Percentiles rank a stretch among this genome's conserved stretches.
phyloP scores from a whole-genome alignment of 176 grass and related monocot genomes.

The Oryza australiensis region DNA sequence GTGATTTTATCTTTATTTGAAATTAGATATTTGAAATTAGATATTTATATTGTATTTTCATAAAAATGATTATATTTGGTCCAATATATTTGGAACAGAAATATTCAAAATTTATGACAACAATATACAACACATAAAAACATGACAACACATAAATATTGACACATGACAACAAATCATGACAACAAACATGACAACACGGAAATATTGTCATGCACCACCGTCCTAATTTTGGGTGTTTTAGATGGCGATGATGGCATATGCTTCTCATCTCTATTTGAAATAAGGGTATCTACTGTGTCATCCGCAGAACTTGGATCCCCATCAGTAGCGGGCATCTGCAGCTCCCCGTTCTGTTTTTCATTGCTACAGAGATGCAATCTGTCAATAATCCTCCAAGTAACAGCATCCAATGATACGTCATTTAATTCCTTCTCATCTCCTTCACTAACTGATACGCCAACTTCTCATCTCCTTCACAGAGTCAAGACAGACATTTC shows the following conservation, averaged over 20 bases:
- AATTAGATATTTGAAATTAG: too few relatives aligned
- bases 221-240: neutral
- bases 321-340: neutral
- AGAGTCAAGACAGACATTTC: slow-evolving; percentile 41
- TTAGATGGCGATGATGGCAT: neutral
- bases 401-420: slow-evolving; percentile 61
- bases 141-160: too few relatives aligned
- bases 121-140: too few relatives aligned
- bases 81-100: too few relatives aligned
- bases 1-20: too few relatives aligned
- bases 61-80: too few relatives aligned
- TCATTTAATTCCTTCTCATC: slow-evolving; percentile 89
- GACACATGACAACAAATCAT: too few relatives aligned
- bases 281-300: slow-evolving; percentile 7
- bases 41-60: too few relatives aligned
- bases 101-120: too few relatives aligned
- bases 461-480: slow-evolving; percentile 47
- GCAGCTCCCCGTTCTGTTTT: slow-evolving; percentile 26
- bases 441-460: slow-evolving; percentile 67
- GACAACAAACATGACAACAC: too few relatives aligned
- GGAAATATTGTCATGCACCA: neutral
- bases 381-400: slow-evolving; percentile 88
- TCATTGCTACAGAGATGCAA: slow-evolving; percentile 44
- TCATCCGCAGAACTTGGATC: slow-evolving; percentile 32
- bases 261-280: slow-evolving; percentile 1